These are phyloP conservation scores for Alternaria solani DNA, from an alignment of 2,329 filamentous ascomycete genomes.

Conservation along the genomic window DNA sequence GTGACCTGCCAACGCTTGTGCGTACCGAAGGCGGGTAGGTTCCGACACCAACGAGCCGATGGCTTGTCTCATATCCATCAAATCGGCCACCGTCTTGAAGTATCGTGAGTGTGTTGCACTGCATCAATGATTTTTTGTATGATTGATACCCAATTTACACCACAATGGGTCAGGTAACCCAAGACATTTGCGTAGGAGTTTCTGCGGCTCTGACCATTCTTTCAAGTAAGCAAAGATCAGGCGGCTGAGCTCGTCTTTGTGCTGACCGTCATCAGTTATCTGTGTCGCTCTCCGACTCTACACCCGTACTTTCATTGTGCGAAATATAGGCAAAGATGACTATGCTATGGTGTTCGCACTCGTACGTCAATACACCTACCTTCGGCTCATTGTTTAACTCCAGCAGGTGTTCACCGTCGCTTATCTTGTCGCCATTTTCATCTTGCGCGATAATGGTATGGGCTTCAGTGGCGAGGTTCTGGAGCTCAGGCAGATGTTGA, in stretches of 20 bases:
- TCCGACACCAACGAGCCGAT: background rate
- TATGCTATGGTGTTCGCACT: constrained; percentile 38
- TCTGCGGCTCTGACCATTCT: constrained; percentile 32
- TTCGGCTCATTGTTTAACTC: background rate
- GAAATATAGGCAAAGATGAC: constrained; percentile 42
- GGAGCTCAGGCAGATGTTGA: constrained; percentile 28
- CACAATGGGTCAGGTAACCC: constrained; percentile 13
- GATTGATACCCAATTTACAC: background rate
- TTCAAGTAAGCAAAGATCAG: constrained; percentile 24
- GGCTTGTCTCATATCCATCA: constrained; percentile 5
- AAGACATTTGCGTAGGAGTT: constrained; percentile 30
- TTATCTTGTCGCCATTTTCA: constrained; percentile 34
- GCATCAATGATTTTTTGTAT: background rate
- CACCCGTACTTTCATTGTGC: constrained; percentile 29
- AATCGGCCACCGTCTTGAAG: background rate
- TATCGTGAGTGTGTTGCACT: background rate
- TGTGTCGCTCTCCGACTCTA: constrained; percentile 36
- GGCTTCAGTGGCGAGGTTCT: constrained; percentile 33
- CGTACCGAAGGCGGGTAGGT: background rate
- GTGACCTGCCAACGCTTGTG: background rate
- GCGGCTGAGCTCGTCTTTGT: too few species aligned
- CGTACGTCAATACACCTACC: constrained; percentile 23
- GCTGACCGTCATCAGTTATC: constrained; percentile 28
- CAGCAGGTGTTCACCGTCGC: constrained; percentile 34
- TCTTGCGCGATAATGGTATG: constrained; percentile 35